Percentiles rank a stretch among this genome's conserved stretches.
Evolutionary conservation across 2,329 filamentous ascomycete species (phyloP).

Genomic region (Exophiala aquamarina): DNA sequence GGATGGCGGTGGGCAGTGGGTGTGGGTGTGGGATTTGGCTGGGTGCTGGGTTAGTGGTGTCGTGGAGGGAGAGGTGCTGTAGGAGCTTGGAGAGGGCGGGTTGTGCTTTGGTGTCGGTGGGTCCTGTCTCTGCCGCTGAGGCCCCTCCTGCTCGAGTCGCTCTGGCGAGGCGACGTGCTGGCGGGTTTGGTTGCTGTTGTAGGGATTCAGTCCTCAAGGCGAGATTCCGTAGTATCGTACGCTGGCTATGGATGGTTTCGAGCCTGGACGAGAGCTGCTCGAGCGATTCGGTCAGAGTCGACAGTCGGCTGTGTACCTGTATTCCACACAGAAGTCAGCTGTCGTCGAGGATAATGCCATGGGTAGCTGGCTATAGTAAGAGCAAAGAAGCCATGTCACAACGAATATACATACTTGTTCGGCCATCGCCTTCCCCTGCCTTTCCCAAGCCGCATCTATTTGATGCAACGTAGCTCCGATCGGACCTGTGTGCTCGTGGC

Average conservation of each 20-base stretch:
- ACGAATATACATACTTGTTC: constrained; percentile 4
- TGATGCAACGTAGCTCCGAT: constrained; percentile 3
- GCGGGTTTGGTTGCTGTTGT: neutral
- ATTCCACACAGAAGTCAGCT: neutral
- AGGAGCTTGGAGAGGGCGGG: constrained; percentile 8
- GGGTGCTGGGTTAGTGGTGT: no score
- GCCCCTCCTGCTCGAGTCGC: neutral
- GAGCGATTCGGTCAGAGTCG: constrained; percentile 8
- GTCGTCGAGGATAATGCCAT: no score
- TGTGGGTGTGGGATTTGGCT: neutral
- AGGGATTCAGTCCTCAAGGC: neutral
- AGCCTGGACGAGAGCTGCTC: constrained; percentile 5
- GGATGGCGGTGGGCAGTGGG: neutral
- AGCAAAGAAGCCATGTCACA: neutral
- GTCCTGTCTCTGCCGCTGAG: no score
- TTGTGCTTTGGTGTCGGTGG: neutral
- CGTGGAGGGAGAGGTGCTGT: constrained; percentile 12
- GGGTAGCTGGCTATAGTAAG: no score
- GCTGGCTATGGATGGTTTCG: constrained; percentile 16
- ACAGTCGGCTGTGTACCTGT: constrained; percentile 12
- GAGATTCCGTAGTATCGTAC: constrained; percentile 3
- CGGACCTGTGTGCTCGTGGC: constrained; percentile 18
- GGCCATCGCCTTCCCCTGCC: neutral
- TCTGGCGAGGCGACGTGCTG: neutral
- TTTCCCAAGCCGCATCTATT: constrained; percentile 1